These are phyloP conservation scores for Amniculicola lignicola DNA, from an alignment of 495 filamentous ascomycete genomes.

Conservation along the genomic window DNA sequence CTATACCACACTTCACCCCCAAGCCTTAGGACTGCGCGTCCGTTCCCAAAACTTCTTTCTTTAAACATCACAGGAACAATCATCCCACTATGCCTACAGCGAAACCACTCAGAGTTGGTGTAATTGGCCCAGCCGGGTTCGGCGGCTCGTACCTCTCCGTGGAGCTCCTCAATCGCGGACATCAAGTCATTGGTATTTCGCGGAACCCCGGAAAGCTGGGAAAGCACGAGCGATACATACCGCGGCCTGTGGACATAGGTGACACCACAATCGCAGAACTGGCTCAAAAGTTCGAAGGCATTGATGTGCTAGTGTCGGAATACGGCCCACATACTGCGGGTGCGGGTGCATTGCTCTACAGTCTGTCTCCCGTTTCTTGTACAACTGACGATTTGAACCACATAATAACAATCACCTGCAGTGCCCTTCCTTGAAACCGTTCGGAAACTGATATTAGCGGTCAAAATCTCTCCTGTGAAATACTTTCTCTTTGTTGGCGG, in stretches of 20 bases:
- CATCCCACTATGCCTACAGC: conserved; percentile 9
- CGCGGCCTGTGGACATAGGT: conserved; percentile 25
- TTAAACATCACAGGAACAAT: too few relatives aligned
- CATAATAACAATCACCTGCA: conserved; percentile 4
- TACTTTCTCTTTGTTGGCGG: conserved; percentile 38
- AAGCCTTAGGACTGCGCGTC: too few relatives aligned
- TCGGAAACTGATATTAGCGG: conserved; percentile 36
- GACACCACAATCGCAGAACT: conserved; percentile 17
- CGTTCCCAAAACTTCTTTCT: too few relatives aligned
- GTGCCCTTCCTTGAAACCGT: conserved; percentile 35
- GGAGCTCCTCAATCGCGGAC: conserved; percentile 36
- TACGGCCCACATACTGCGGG: conserved; percentile 35
- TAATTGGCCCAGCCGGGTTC: conserved; percentile 37
- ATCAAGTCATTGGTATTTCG: conserved; percentile 36
- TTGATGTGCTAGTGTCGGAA: conserved; percentile 35
- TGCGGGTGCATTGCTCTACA: conserved; percentile 30
- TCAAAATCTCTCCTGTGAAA: conserved; percentile 27
- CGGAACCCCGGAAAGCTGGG: conserved; percentile 35
- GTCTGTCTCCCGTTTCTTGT: conserved; percentile 7
- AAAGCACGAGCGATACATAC: conserved; percentile 30
- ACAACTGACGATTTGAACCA: not conserved
- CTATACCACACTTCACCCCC: too few relatives aligned
- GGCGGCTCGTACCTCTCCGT: conserved; percentile 32
- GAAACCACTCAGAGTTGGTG: conserved; percentile 26
- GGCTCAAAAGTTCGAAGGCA: conserved; percentile 25